Evolutionary conservation across 2,329 filamentous ascomycete species (phyloP), one percentile per base, ranked within the genome.

Genomic region (Paracorniculantispora psalliotae): DNA sequence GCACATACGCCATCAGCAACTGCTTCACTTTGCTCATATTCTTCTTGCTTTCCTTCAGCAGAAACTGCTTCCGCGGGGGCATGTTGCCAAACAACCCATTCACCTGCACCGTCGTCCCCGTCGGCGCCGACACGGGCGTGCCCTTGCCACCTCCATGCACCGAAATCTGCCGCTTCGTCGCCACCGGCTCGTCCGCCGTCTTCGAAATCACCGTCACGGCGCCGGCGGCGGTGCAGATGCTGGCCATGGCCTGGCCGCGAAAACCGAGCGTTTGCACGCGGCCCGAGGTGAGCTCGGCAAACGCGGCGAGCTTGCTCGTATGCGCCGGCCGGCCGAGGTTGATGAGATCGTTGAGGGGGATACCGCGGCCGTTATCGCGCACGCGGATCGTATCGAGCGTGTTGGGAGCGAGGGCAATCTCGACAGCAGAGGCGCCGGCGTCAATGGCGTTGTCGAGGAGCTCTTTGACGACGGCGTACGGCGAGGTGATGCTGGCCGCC

Each of bases 401-500:
- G 67, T 92, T 86, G 44, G 78, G 66, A 4, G 87, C 82, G 15
- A 91, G 76, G 28, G 83, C 73, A 25, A 92, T 74, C 55, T 89
- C 83, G 59, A 93, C 76, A 2, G 79, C 80, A 2, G 81, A 87
- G 13, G 89, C 88, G 55, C 80, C 77, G 8, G 89, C 87, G 70
- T 93, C 89, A 21, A 92, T 79, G 46, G 88, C 80, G 70, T 93
- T 92, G 65, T 92, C 90, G 33, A 92, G 71, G 4, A 92, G 82
- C 71, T 92, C 90, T 68, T 92, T 92, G 65, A 91, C 81, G 2
- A 90, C 73, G 12, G 82, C 80, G 13, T 77, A 73, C 0, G 89
- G 80, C 8, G 83, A 82, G 5, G 80, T 77, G 52, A 92, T 79
- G 48, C 80, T 78, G 64, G 86, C 77, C 2, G 82, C 77, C 8